These are phyloP conservation scores for Arthroderma uncinatum DNA, from an alignment of 2,329 filamentous ascomycete species.

Conservation along the genomic window DNA sequence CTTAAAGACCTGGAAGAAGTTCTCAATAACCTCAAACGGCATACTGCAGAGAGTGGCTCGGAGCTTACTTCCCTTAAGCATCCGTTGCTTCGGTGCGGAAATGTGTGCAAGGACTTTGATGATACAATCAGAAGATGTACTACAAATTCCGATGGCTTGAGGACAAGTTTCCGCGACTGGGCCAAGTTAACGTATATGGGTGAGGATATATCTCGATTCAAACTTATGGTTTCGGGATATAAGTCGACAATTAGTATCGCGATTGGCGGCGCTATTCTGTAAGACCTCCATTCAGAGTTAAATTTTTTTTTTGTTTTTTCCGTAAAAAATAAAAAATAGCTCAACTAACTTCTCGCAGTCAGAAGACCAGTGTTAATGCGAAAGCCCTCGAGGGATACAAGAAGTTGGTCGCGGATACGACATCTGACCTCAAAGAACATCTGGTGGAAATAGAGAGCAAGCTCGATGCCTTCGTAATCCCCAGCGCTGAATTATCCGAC, in stretches of 20 bases:
- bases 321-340: too few species aligned
- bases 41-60: not conserved
- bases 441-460: slow-evolving; percentile 23
- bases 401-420: slow-evolving; percentile 13
- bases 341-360: not conserved
- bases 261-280: not conserved
- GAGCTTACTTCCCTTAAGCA: not conserved
- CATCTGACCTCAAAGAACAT: slow-evolving; percentile 21
- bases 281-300: not conserved
- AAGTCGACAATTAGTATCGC: not conserved
- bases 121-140: not conserved
- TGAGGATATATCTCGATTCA: not conserved
- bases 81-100: not conserved
- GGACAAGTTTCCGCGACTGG: not conserved
- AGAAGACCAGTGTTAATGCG: not conserved
- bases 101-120: not conserved
- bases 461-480: slow-evolving; percentile 16
- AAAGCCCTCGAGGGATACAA: not conserved
- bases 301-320: not conserved
- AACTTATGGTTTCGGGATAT: not conserved
- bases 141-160: not conserved
- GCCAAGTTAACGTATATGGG: not conserved
- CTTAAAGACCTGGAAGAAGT: not conserved
- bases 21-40: not conserved
- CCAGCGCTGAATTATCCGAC: slow-evolving; percentile 10